Base-by-base conservation (phyloP, 2,329 filamentous ascomycete genomes). In the Dactylonectria estremocensis region DNA sequence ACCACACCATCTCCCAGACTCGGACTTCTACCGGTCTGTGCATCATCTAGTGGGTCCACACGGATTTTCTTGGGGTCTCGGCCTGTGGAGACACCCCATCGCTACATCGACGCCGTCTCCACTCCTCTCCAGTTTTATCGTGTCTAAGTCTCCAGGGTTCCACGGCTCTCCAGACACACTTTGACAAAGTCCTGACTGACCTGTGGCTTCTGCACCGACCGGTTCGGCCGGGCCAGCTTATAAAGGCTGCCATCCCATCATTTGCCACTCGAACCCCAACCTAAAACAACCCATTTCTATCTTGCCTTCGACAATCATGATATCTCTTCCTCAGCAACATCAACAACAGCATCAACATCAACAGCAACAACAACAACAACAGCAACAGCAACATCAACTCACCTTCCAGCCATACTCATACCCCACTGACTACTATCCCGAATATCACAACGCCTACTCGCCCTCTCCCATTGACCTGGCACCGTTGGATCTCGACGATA, bases 261-360 rank as follows among this genome's bases (percentile, higher is more conserved):
- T 69, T 73, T 60, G 74, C 74, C 74, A 76, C 74, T 63, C 52
- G 45, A 53, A 55, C 64, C 45, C 46, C 66, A 74, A 74, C 61
- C 55, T 69, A 74, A 74, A 74, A 68, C 71, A 69, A 70, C 61
- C 28, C 45, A 37, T 46, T 61, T 65, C 40, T 53, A 72, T 55
- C 55, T 66, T 53, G 46, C 64, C 43, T 69, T 67, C 60, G 43
- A 74, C 62, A 75, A 78, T 54, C 72, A 78, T 78, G 77, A 70
- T 77, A 74, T 78, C 77, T 67, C 70, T 78, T 64, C 70, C 76
- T 65, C 73, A 73, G 40, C 70, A 72, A 62, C 71, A 72, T 48
- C 68, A 76, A 52, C 71, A 76, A 68, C 74, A 76, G 70, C 66
- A 72, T 28, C 24, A 28, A n/a, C n/a, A n/a, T n/a, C n/a, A n/a